These are phyloP conservation scores for Coriaria nepalensis DNA, from an alignment of 306 rosid species.

Conservation along the genomic window DNA sequence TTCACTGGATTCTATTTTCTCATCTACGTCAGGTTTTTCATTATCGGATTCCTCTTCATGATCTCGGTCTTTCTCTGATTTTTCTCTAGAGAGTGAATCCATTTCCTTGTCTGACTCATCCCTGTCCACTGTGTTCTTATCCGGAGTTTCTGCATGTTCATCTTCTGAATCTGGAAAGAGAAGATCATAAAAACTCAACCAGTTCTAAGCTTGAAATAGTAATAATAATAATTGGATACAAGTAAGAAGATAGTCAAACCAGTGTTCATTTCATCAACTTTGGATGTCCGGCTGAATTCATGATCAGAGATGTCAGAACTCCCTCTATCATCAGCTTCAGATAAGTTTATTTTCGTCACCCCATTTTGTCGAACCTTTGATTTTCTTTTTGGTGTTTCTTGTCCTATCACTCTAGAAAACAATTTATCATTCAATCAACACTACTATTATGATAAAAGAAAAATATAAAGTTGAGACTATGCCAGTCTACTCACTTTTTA, in stretches of 20 bases:
- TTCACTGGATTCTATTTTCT: not conserved
- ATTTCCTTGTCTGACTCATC: constrained; percentile 38
- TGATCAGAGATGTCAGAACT: constrained; percentile 44
- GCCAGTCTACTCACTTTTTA: constrained; percentile 39
- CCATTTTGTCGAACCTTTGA: constrained; percentile 27
- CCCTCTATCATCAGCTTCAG: constrained; percentile 45
- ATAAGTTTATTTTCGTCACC: constrained; percentile 23
- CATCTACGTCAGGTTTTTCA: constrained; percentile 28
- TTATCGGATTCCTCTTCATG: constrained; percentile 36
- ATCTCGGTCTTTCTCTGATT: constrained; percentile 18
- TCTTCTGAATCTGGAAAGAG: constrained; percentile 45
- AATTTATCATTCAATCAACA: constrained; percentile 9
- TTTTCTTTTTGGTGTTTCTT: constrained; percentile 43
- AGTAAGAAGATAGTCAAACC: constrained; percentile 42
- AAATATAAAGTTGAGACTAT: constrained; percentile 4
- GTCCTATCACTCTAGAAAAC: constrained; percentile 44
- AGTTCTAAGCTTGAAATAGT: too few species aligned
- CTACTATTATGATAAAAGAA: constrained; percentile 10
- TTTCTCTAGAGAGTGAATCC: constrained; percentile 32
- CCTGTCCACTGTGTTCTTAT: constrained; percentile 22
- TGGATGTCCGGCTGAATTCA: constrained; percentile 23
- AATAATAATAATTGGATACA: constrained; percentile 2
- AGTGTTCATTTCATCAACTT: constrained; percentile 42
- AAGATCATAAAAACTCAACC: too few species aligned
- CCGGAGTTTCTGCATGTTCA: constrained; percentile 31